phyloP scores from a whole-genome alignment of 2,329 filamentous ascomycete genomes.

The Ophiocordyceps camponoti-floridani region DNA sequence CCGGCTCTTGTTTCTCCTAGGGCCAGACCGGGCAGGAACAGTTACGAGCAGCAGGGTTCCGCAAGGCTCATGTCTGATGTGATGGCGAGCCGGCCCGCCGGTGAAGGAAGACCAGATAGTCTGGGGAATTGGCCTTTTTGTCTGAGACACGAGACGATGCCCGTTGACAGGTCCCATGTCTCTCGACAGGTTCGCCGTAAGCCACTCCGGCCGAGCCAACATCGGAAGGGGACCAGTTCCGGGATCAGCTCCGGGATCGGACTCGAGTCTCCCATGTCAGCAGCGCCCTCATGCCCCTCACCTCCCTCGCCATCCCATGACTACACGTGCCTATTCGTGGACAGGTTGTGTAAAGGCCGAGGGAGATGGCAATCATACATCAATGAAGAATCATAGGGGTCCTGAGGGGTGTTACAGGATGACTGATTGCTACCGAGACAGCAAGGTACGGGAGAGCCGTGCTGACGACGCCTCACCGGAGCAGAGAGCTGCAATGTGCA shows the following conservation, averaged over 20 bases:
- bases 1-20: neutral
- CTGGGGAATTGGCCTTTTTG: neutral
- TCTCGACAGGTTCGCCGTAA: neutral
- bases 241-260: too few relatives aligned
- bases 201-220: neutral
- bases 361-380: neutral
- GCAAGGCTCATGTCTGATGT: neutral
- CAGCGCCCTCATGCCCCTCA: too few relatives aligned
- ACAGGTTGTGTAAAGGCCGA: neutral
- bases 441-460: too few relatives aligned
- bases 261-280: too few relatives aligned
- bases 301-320: too few relatives aligned
- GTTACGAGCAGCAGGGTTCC: neutral
- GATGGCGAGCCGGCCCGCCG: neutral
- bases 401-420: neutral
- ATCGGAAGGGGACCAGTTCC: neutral
- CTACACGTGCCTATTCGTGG: too few relatives aligned
- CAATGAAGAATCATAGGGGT: too few relatives aligned
- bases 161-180: neutral
- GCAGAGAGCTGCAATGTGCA: neutral
- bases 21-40: neutral
- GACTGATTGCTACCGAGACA: neutral
- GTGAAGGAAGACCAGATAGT: neutral
- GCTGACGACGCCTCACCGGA: neutral
- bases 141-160: neutral